Evolutionary conservation across 1,284 basidiomycete genomes (phyloP).

Genomic region (Mycena sp.): DNA sequence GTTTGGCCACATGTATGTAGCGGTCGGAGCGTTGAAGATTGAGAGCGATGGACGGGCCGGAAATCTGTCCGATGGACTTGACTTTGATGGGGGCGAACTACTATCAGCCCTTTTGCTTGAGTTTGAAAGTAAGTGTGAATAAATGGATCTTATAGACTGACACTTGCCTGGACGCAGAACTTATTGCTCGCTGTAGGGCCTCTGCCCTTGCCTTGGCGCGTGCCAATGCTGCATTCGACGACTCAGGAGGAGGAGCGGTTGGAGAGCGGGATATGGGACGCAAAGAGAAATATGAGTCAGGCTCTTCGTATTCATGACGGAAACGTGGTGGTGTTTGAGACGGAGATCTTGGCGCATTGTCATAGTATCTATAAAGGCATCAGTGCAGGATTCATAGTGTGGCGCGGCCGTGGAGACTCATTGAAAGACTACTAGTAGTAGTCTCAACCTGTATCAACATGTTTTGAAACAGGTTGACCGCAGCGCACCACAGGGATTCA

Average conservation of each 20-base stretch:
- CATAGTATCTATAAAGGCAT: constrained; percentile 11
- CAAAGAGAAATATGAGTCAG: constrained; percentile 9
- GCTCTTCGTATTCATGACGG: constrained; percentile 3
- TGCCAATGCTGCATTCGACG: not conserved
- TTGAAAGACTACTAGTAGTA: no score
- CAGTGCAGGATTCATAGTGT: constrained; percentile 3
- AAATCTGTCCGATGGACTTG: not conserved
- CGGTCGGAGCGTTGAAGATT: constrained; percentile 44
- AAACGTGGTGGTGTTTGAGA: not conserved
- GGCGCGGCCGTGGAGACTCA: not conserved
- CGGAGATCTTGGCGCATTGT: not conserved
- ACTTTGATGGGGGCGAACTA: not conserved
- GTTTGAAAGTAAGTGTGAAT: not conserved
- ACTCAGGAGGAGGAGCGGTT: not conserved
- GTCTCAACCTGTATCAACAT: no score
- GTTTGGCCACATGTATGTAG: constrained; percentile 50
- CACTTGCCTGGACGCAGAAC: not conserved
- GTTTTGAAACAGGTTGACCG: constrained; percentile 3
- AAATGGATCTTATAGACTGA: not conserved
- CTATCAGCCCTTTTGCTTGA: not conserved
- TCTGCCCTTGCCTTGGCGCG: constrained; percentile 18
- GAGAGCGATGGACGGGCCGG: constrained; percentile 34
- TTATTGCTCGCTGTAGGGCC: constrained; percentile 1
- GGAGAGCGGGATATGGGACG: constrained; percentile 11
- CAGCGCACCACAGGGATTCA: not conserved